phyloP scores from a whole-genome alignment of 2,329 filamentous ascomycete species.

The Clonostachys byssicola region DNA sequence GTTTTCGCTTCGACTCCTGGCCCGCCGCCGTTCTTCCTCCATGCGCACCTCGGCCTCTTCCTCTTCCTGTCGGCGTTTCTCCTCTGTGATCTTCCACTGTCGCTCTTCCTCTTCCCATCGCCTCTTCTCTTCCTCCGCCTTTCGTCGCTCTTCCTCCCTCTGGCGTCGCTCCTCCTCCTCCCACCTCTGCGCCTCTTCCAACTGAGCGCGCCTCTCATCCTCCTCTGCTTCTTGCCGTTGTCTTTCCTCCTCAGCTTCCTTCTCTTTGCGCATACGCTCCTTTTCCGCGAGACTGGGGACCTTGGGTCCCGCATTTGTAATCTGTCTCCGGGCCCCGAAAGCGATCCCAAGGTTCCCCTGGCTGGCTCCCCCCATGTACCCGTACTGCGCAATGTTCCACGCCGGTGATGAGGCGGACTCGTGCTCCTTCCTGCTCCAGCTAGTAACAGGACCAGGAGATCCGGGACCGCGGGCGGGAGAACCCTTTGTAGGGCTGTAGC shows the following conservation, averaged over 20 bases:
- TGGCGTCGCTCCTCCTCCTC: slow-evolving; percentile 58
- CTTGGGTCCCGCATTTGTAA: slow-evolving; percentile 74
- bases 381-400: slow-evolving; percentile 98
- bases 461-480: slow-evolving; percentile 42
- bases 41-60: slow-evolving; percentile 65
- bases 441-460: slow-evolving; percentile 62
- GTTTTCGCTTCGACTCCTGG: slow-evolving; percentile 59
- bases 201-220: slow-evolving; percentile 58
- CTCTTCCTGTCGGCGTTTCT: slow-evolving; percentile 67
- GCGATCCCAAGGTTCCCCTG: slow-evolving; percentile 93
- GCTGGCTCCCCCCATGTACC: slow-evolving; percentile 95
- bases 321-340: slow-evolving; percentile 88
- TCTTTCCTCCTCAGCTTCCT: slow-evolving; percentile 46
- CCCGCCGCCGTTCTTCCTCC: slow-evolving; percentile 60
- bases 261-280: slow-evolving; percentile 60
- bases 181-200: slow-evolving; percentile 64
- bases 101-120: slow-evolving; percentile 75
- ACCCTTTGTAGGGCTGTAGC: slow-evolving; percentile 60
- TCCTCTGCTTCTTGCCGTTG: slow-evolving; percentile 40
- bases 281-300: slow-evolving; percentile 84
- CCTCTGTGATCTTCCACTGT: slow-evolving; percentile 74
- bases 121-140: slow-evolving; percentile 64
- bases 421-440: slow-evolving; percentile 84
- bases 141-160: slow-evolving; percentile 55
- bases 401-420: slow-evolving; percentile 79